phyloP scores from a whole-genome alignment of 495 filamentous ascomycete species.

The Trypethelium eluteriae region DNA sequence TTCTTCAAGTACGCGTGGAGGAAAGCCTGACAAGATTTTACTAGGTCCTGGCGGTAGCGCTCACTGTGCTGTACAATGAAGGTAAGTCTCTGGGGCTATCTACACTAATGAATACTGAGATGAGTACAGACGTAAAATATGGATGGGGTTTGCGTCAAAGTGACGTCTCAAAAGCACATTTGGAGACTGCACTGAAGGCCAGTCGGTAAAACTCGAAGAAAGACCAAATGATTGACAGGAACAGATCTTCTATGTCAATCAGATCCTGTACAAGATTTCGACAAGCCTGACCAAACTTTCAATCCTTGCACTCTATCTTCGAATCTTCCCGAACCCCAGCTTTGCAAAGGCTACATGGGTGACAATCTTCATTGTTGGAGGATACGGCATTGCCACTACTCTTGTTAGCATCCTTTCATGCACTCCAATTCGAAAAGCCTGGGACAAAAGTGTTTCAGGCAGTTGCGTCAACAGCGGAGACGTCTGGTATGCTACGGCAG shows the following conservation, averaged over 20 bases:
- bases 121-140: too few species aligned
- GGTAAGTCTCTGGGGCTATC: too few species aligned
- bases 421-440: background rate
- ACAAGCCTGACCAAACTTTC: background rate
- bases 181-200: too few species aligned
- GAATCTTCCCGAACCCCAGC: background rate
- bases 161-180: too few species aligned
- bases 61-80: too few species aligned
- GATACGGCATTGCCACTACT: too few species aligned
- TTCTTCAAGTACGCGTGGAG: too few species aligned
- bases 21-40: too few species aligned
- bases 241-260: background rate
- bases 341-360: background rate
- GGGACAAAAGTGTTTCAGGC: background rate
- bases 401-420: background rate
- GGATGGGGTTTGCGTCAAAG: too few species aligned
- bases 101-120: too few species aligned
- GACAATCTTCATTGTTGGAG: background rate
- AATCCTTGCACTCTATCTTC: background rate
- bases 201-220: too few species aligned
- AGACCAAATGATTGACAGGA: background rate
- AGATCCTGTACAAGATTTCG: background rate
- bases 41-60: too few species aligned
- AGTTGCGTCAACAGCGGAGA: background rate
- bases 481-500: background rate